Base-by-base conservation (phyloP, 1,284 basidiomycete species). In the Coniophora puteana region DNA sequence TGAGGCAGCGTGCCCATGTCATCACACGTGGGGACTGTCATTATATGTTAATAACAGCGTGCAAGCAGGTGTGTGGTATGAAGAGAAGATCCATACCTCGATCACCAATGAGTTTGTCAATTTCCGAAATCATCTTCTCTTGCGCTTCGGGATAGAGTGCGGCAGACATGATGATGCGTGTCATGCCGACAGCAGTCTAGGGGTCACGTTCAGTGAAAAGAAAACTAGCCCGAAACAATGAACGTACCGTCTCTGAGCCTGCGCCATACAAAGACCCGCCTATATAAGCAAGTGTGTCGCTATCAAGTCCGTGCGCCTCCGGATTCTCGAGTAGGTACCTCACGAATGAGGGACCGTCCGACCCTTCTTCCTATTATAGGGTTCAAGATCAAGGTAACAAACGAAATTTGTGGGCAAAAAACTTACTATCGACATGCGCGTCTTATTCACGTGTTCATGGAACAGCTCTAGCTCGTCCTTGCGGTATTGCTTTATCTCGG, bases 261-360 rank as follows among this genome's bases (percentile, higher is more conserved):
- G 80, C 80, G 27, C 78, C 81, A 41, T 81, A 83, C 62, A 83
- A 71, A 5, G 71, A 71, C 1, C 82, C 81, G 0, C 73, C 74
- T 3, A 83, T 65, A 51, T 78, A 84, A 0, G 78, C 69, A 7
- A 74, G 67, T 45, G 84, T 79, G 35, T 74, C 62, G 24, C 74
- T 65, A 0, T 72, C 67, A 3, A 84, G 57, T 3, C 65, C 69
- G 23, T 76, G 68, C 29, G 74, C 67, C 0, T 59, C 47, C 45
- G 74, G 71, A 13, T 67, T 65, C 41, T 80, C 76, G 5, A 83
- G 54, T 3, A 83, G 63, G 28, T 76, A 78, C 49, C 71, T 73
- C 4, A 67, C 69, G 46, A 85, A 83, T 0, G 72, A 83, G 0
- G 48, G 36, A 61, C 61, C 6, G 59, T 63, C 27, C 62, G 41